Percentiles rank a stretch among this genome's conserved stretches.
Conservation (phyloP, 305 asterid genomes). For the Andrographis paniculata region DNA sequence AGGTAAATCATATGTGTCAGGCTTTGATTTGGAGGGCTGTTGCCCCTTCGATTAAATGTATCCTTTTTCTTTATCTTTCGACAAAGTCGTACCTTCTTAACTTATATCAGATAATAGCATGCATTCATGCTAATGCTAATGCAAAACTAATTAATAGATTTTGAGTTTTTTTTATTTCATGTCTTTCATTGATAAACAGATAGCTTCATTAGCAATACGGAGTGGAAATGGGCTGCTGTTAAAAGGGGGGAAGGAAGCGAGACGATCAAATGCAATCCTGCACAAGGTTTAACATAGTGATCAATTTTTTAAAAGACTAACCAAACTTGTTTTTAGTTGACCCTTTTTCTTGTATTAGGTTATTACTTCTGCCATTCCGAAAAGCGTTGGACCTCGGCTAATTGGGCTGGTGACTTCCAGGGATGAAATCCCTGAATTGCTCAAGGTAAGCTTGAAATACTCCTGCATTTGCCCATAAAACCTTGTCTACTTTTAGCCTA, state of each 20-base stretch:
- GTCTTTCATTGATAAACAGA: conserved; percentile 36
- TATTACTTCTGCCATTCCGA: conserved; percentile 82
- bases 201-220: conserved; percentile 92
- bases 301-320: background rate
- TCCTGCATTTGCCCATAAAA: conserved; percentile 10
- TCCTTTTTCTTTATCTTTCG: too few relatives aligned
- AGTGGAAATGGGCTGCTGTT: conserved; percentile 95
- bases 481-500: conserved; percentile 3
- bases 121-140: too few relatives aligned
- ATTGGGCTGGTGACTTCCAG: conserved; percentile 94
- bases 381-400: conserved; percentile 63
- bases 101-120: too few relatives aligned
- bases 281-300: conserved; percentile 52
- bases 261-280: conserved; percentile 74
- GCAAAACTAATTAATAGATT: background rate
- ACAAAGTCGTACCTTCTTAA: too few relatives aligned
- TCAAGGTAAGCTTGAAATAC: conserved; percentile 50
- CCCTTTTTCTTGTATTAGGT: conserved; percentile 41
- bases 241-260: conserved; percentile 98
- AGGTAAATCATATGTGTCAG: conserved; percentile 64
- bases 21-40: too few relatives aligned
- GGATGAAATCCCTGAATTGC: conserved; percentile 95
- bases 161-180: conserved; percentile 5
- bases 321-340: background rate
- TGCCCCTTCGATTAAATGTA: too few relatives aligned